Evolutionary conservation across 2,329 filamentous ascomycete species (phyloP).

Genomic region (Magnaporthales sp.): DNA sequence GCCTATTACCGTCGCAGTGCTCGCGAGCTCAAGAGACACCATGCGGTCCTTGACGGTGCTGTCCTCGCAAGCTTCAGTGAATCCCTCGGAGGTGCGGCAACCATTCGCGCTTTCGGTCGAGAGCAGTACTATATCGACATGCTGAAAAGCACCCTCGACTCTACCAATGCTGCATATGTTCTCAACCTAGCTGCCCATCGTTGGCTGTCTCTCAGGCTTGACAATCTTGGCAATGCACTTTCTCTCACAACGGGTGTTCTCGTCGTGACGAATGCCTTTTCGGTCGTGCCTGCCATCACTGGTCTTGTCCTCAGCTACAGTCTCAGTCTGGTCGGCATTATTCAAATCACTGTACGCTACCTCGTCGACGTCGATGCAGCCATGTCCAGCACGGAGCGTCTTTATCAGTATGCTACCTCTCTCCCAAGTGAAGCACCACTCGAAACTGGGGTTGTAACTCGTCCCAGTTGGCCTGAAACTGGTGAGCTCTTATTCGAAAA

Average conservation of each 20-base stretch:
- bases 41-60: constrained; percentile 53
- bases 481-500: not conserved
- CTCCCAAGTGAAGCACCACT: constrained; percentile 8
- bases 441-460: not conserved
- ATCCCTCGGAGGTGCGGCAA: constrained; percentile 51
- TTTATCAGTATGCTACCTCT: constrained; percentile 56
- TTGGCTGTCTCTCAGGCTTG: constrained; percentile 55
- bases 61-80: constrained; percentile 60
- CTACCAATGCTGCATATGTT: constrained; percentile 61
- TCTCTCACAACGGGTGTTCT: constrained; percentile 56
- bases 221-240: constrained; percentile 50
- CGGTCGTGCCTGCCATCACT: constrained; percentile 52
- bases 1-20: constrained; percentile 36
- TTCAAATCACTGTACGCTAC: constrained; percentile 60
- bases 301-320: constrained; percentile 60
- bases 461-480: not conserved
- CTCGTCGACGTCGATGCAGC: constrained; percentile 61
- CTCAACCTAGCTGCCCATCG: constrained; percentile 60
- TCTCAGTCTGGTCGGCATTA: constrained; percentile 56
- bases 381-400: constrained; percentile 60
- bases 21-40: constrained; percentile 60
- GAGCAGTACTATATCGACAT: constrained; percentile 46
- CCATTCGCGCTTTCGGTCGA: constrained; percentile 57
- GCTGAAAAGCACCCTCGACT: constrained; percentile 48
- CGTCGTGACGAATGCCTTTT: constrained; percentile 55